Conservation (phyloP, 352 stramenopile species). For the Phytophthora litchii region DNA sequence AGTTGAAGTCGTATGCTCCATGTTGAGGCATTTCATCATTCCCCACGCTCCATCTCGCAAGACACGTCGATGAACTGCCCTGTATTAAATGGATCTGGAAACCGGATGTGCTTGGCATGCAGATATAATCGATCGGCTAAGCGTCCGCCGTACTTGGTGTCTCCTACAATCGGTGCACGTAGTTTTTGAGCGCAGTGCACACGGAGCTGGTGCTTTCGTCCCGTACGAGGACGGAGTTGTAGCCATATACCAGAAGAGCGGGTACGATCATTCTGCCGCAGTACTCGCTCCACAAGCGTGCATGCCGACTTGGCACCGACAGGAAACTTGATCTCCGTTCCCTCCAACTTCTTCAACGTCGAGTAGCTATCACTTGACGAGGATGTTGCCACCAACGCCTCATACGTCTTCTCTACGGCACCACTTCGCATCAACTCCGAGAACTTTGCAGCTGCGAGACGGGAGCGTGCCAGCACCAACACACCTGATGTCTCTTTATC, state of each 20-base stretch:
- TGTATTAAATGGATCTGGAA: constrained; percentile 39
- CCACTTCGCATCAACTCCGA: constrained; percentile 46
- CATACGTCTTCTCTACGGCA: constrained; percentile 64
- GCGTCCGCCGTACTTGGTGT: constrained; percentile 44
- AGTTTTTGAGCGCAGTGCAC: constrained; percentile 59
- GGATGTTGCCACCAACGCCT: constrained; percentile 44
- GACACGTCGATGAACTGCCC: background rate
- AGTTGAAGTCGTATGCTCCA: background rate
- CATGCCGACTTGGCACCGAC: constrained; percentile 55
- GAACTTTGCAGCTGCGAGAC: constrained; percentile 69
- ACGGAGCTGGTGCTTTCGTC: constrained; percentile 75
- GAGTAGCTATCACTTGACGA: constrained; percentile 1
- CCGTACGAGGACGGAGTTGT: constrained; percentile 57
- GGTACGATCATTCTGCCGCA: background rate
- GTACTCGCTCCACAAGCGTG: constrained; percentile 43
- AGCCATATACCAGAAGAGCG: constrained; percentile 41
- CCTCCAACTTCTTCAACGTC: constrained; percentile 28
- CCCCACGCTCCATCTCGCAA: background rate
- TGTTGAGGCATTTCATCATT: background rate
- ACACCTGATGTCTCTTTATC: constrained; percentile 76
- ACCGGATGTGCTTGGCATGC: constrained; percentile 53
- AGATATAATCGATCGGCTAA: constrained; percentile 50
- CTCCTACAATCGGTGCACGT: constrained; percentile 57
- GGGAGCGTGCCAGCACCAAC: constrained; percentile 68
- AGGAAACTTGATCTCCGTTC: constrained; percentile 34